A percentile compares a stretch with the other conserved stretches of the same genome.
Evolutionary conservation across 129 eudicot genomes (phyloP).

Genomic region (Dittrichia graveolens): DNA sequence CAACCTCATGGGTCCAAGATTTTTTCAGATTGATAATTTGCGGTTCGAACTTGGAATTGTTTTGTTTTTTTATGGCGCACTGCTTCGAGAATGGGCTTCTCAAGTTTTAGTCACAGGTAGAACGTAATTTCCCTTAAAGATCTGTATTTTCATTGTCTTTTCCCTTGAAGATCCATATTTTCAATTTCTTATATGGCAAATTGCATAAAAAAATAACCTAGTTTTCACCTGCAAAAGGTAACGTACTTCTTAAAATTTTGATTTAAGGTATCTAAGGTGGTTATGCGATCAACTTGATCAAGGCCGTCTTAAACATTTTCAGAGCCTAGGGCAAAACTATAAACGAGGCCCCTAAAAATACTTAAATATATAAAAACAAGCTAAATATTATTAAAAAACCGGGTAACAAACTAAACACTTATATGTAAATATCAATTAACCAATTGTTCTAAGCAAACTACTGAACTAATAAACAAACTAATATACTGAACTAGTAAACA

Average conservation of each 20-base stretch:
- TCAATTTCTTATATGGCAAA: neutral
- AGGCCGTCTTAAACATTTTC: too few species aligned
- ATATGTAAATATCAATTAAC: too few species aligned
- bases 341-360: too few species aligned
- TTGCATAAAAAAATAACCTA: conserved; percentile 6
- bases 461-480: too few species aligned
- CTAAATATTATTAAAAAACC: too few species aligned
- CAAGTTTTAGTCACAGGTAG: conserved; percentile 59
- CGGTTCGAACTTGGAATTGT: conserved; percentile 64
- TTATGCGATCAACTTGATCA: neutral
- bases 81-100: conserved; percentile 67
- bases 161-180: neutral
- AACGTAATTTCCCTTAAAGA: neutral
- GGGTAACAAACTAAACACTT: too few species aligned
- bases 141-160: conserved; percentile 1
- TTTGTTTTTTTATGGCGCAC: conserved; percentile 70
- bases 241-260: neutral
- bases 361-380: too few species aligned
- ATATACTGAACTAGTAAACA: too few species aligned
- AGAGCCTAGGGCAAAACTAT: too few species aligned
- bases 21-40: conserved; percentile 59
- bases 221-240: neutral
- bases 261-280: neutral
- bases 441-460: too few species aligned
- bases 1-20: conserved; percentile 50